A percentile compares a stretch with the other conserved stretches of the same genome.
Evolutionary conservation across 2,329 filamentous ascomycete genomes (phyloP).

Genomic region (Penicillium sp.): DNA sequence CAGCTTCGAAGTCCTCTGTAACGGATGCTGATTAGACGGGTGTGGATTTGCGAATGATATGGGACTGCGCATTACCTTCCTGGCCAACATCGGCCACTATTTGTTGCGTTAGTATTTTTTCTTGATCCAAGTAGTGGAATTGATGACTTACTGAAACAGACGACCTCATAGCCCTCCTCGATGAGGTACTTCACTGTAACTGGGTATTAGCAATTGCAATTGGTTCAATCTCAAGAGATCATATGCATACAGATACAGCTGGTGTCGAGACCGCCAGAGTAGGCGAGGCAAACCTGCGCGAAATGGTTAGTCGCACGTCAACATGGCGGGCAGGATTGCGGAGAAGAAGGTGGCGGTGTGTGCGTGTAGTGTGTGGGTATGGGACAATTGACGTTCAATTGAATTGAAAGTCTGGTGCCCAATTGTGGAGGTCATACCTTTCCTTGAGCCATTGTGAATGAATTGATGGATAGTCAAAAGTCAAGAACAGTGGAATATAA

Average conservation of each 20-base stretch:
- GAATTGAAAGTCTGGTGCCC: background rate
- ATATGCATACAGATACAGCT: constrained; percentile 53
- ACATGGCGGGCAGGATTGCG: constrained; percentile 6
- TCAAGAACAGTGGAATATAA: constrained; percentile 15
- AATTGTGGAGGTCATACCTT: constrained; percentile 16
- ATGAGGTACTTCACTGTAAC: constrained; percentile 46
- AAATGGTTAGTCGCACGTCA: constrained; percentile 17
- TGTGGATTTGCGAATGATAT: constrained; percentile 2
- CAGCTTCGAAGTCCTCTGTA: constrained; percentile 69
- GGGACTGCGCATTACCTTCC: constrained; percentile 46
- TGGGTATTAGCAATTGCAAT: constrained; percentile 19
- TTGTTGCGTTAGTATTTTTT: constrained; percentile 13
- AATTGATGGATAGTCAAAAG: constrained; percentile 11
- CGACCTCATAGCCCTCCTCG: constrained; percentile 59
- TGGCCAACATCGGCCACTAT: constrained; percentile 71
- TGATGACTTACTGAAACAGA: constrained; percentile 56
- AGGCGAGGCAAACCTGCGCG: constrained; percentile 39
- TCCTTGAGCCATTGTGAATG: constrained; percentile 28
- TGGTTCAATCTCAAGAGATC: constrained; percentile 22
- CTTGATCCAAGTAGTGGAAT: background rate
- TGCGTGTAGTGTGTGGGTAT: background rate
- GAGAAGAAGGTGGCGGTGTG: constrained; percentile 17
- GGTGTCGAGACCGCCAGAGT: constrained; percentile 59
- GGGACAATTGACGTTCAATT: background rate
- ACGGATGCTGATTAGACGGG: constrained; percentile 4